Conservation (phyloP, 139 green algal genomes). For the Mesotaenium endlicherianum region DNA sequence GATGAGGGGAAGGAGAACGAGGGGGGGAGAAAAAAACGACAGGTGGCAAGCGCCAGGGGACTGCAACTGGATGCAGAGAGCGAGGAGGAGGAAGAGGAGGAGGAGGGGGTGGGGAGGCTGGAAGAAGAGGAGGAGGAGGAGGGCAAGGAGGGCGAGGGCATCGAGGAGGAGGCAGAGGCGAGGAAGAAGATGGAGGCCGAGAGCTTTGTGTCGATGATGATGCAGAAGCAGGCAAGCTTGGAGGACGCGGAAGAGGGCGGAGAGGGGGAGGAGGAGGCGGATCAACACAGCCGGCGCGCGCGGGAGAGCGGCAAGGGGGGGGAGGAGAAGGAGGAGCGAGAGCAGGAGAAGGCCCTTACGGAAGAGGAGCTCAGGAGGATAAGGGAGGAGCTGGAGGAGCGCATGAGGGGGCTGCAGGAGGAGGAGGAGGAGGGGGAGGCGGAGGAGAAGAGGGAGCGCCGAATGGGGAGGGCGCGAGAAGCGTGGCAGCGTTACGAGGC, state of each 20-base stretch:
- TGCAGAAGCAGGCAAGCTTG: background rate
- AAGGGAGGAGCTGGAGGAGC: conserved; percentile 20
- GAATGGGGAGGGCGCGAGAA: conserved; percentile 12
- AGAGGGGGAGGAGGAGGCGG: conserved; percentile 1
- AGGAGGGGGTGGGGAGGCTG: conserved; percentile 34
- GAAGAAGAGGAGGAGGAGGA: conserved; percentile 32
- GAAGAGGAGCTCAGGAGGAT: conserved; percentile 34
- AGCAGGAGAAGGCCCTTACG: conserved; percentile 13
- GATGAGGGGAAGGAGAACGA: background rate
- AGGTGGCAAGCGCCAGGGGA: background rate
- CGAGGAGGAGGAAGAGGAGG: conserved; percentile 58
- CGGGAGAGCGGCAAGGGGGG: background rate
- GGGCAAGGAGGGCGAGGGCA: background rate
- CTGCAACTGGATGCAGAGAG: conserved; percentile 65
- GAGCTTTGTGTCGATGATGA: conserved; percentile 4
- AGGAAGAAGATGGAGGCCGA: background rate
- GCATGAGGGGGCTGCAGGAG: conserved; percentile 22
- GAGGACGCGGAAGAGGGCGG: conserved; percentile 9
- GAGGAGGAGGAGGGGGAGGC: conserved; percentile 16
- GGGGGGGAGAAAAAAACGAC: background rate
- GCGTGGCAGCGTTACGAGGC: conserved; percentile 73
- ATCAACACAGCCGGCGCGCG: background rate
- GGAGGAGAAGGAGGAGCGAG: conserved; percentile 32
- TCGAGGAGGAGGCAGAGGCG: background rate
- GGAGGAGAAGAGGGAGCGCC: conserved; percentile 1